These are phyloP conservation scores for Agaricus sinodeliciosus DNA, from an alignment of 768 basidiomycete species.

Conservation along the genomic window DNA sequence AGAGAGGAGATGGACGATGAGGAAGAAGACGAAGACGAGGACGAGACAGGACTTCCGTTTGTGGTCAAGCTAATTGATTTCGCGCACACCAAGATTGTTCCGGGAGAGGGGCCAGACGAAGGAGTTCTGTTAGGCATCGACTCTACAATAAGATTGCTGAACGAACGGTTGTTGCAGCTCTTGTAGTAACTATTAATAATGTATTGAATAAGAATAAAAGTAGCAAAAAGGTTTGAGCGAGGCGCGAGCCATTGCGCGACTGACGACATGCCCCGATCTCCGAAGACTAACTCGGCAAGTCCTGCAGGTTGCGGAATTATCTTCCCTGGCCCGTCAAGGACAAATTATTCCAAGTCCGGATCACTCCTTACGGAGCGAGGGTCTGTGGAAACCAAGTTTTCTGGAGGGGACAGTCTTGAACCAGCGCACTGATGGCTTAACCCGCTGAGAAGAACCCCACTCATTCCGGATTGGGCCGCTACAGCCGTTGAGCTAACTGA, in stretches of 20 bases:
- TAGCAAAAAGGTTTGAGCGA: conserved; percentile 68
- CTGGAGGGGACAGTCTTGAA: conserved; percentile 93
- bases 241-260: conserved; percentile 77
- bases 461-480: conserved; percentile 80
- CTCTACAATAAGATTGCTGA: conserved; percentile 56
- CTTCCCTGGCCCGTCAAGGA: conserved; percentile 86
- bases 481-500: conserved; percentile 69
- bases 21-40: conserved; percentile 29
- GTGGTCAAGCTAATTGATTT: conserved; percentile 88
- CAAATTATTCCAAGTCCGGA: conserved; percentile 74
- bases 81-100: conserved; percentile 70
- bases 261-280: conserved; percentile 83
- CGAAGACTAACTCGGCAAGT: conserved; percentile 88
- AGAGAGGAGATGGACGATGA: conserved; percentile 29
- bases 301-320: conserved; percentile 85
- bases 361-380: conserved; percentile 58
- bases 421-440: conserved; percentile 70
- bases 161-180: conserved; percentile 21
- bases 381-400: conserved; percentile 85
- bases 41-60: conserved; percentile 41
- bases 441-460: conserved; percentile 59
- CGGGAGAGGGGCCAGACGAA: conserved; percentile 71
- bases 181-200: background rate
- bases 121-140: conserved; percentile 73
- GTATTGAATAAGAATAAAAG: no score